Base-by-base conservation (phyloP, 1,284 basidiomycete genomes). In the Moesziomyces sp. region DNA sequence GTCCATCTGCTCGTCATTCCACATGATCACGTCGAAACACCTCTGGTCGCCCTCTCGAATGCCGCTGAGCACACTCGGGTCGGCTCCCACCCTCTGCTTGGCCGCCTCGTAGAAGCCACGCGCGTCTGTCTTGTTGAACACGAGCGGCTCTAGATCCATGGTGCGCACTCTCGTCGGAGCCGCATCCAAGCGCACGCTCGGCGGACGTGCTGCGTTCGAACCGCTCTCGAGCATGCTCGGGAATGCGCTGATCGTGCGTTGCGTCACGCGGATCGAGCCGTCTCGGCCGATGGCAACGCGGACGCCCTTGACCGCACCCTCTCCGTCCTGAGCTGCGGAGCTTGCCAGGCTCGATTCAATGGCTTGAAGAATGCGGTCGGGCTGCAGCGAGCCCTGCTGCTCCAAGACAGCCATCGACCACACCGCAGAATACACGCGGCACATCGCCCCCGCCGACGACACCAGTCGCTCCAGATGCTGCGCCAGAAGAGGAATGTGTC, bases 61-160 rank as follows among this genome's bases (percentile, higher is more conserved):
- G 11, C 71, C 71, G 40, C 71, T 74, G 14, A 69, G 62, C 56
- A 66, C 66, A 10, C 61, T 54, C 6, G 62, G 50, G 38, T 69
- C 66, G 2, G 72, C 72, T 14, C 58, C 62, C 5, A 57, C 66
- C 1, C 72, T 48, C 40, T 61, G 58, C 53, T 69, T 70, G 18
- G 72, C 72, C 21, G 61, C 62, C 48, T 74, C 72, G 62, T 74
- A 74, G 56, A 70, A 61, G 3, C 59, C 66, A 14, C 72, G 61
- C 34, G 66, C 72, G 28, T 74, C 62, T 11, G 72, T 74, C 66
- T 74, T 74, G 72, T 74, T 74, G 53, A 74, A 70, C 40, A 70
- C 66, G 7, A 74, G n/a, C 34, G 72, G 72, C 44, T 74, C 72
- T 55, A 74, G 46, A 16, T 70, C 66, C 62, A 70, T 46, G 24